phyloP scores from a whole-genome alignment of 176 grass and related monocot species.

The Bromus sterilis region DNA sequence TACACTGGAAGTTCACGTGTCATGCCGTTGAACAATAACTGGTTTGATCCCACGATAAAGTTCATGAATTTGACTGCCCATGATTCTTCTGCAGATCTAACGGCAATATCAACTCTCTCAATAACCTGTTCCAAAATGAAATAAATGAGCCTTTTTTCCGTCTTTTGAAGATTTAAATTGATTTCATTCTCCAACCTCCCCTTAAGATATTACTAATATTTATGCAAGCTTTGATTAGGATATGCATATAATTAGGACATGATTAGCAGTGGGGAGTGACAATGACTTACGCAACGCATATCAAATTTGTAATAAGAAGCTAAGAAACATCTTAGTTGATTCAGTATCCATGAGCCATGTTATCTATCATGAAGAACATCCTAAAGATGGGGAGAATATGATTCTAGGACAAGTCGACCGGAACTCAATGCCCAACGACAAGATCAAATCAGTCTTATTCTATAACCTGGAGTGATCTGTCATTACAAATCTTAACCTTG shows the following conservation, averaged over 20 bases:
- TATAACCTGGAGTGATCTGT: background rate
- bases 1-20: slow-evolving; percentile 88
- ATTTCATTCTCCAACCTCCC: background rate
- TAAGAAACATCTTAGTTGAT: background rate
- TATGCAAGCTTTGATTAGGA: background rate
- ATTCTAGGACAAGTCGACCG: background rate
- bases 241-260: background rate
- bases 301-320: background rate
- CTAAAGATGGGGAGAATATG: background rate
- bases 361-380: background rate
- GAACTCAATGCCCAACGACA: background rate
- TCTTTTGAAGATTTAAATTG: background rate
- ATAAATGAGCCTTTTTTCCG: background rate
- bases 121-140: slow-evolving; percentile 44
- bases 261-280: background rate
- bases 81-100: slow-evolving; percentile 54
- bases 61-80: slow-evolving; percentile 82
- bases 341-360: background rate
- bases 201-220: background rate
- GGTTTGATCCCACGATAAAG: slow-evolving; percentile 67
- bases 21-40: slow-evolving; percentile 71
- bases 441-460: background rate
- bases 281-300: background rate
- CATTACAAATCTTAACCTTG: too few relatives aligned
- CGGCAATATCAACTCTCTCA: slow-evolving; percentile 47